phyloP scores from a whole-genome alignment of 2,329 filamentous ascomycete genomes.

The Colletotrichum kahawae region DNA sequence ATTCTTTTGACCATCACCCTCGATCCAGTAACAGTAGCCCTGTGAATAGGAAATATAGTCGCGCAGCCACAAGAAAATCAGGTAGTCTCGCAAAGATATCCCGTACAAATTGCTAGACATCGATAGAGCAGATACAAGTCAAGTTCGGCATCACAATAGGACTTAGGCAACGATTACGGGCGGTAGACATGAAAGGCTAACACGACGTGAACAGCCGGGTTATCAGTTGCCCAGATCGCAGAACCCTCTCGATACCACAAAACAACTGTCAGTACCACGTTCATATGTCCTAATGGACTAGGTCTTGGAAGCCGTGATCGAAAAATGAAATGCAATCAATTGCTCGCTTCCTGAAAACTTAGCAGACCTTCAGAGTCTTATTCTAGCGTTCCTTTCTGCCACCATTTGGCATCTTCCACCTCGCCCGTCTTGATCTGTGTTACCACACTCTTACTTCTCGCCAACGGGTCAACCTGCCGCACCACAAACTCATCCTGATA shows the following conservation, averaged over 20 bases:
- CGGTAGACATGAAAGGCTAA: too few relatives aligned
- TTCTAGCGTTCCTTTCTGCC: neutral
- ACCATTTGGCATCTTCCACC: neutral
- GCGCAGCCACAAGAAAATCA: too few relatives aligned
- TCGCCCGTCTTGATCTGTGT: conserved; percentile 5
- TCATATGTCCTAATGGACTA: fast-evolving
- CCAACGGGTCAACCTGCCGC: conserved; percentile 10
- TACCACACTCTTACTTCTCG: neutral
- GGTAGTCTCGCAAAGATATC: too few relatives aligned
- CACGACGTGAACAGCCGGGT: too few relatives aligned
- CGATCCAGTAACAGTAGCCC: too few relatives aligned
- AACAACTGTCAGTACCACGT: neutral
- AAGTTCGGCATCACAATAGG: too few relatives aligned
- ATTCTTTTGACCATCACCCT: too few relatives aligned
- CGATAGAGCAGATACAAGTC: too few relatives aligned
- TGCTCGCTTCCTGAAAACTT: neutral
- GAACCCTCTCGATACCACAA: neutral
- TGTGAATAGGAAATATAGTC: too few relatives aligned
- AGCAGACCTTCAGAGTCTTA: neutral
- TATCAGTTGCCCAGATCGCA: neutral
- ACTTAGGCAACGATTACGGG: too few relatives aligned
- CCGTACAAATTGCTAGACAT: too few relatives aligned
- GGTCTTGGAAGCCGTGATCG: neutral
- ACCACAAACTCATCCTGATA: conserved; percentile 2
- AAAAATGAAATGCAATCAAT: neutral